Base-by-base conservation (phyloP, 768 basidiomycete genomes). In the Termitomyces sp. region DNA sequence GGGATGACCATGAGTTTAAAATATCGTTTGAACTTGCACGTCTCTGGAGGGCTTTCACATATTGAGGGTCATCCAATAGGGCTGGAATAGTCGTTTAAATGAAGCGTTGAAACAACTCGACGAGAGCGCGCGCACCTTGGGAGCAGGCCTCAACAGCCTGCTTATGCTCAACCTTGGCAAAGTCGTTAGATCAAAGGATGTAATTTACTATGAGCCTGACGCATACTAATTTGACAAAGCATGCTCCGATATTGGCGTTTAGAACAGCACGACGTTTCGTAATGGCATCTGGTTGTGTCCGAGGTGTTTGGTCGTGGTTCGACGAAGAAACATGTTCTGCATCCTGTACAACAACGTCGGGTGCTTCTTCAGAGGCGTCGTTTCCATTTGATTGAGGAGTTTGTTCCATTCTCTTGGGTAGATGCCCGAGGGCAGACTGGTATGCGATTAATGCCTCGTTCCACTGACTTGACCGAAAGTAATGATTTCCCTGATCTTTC, bases 201-300 rank as follows among this genome's bases (percentile, higher is more conserved):
- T 23, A 31, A 39, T 42, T 2, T n/a, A 46, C 25, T 12, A 27
- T 49, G 10, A 41, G 9, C 13, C 18, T 20, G 1, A n/a, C 52
- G 63, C 85, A 64, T 63, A 91, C 93, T 69, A 91, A 69, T 63
- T 91, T 91, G 5, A 90, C 77, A 65, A 85, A 76, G 62, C 93
- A 95, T 49, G 94, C 94, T 0, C 80, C 94, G 36, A 96, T 84
- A 65, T 98, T 98, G n/a, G 89, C 86, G 66, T 89, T 81, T 60
- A 95, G 66, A 15, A 91, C 76, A 29, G 92, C 84, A 50, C 91
- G 80, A 23, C 80, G 75, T 62, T 84, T 85, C 12, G 75, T 71
- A 58, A 76, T 80, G 49, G 83, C 74, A 35, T 67, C 62, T 55
- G 52, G 52, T 23, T 60, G 53, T 54, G 39, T 41, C 39, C 53